These are phyloP conservation scores for Microdochium paspali DNA, from an alignment of 2,329 filamentous ascomycete species.

Conservation along the genomic window DNA sequence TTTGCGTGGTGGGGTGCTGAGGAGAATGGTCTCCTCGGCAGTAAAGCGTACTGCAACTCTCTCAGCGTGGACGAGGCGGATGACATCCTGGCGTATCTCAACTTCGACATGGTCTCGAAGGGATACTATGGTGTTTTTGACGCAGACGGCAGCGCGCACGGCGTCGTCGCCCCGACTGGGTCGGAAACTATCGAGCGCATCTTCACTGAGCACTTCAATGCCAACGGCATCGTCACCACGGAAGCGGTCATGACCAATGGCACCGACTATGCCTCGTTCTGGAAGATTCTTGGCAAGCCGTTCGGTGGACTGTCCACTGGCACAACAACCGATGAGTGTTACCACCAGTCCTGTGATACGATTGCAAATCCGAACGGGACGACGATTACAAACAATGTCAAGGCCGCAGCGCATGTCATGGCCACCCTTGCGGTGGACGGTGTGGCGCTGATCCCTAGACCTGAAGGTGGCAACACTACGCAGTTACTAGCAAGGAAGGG, in stretches of 20 bases:
- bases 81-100: slow-evolving; percentile 50
- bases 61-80: slow-evolving; percentile 30
- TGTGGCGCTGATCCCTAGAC: slow-evolving; percentile 20
- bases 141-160: slow-evolving; percentile 23
- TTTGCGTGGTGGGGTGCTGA: slow-evolving; percentile 43
- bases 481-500: slow-evolving; percentile 6
- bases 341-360: slow-evolving; percentile 23
- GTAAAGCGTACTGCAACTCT: slow-evolving; percentile 34
- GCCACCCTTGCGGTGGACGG: slow-evolving; percentile 19
- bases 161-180: slow-evolving; percentile 22
- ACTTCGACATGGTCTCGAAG: slow-evolving; percentile 54
- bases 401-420: slow-evolving; percentile 22
- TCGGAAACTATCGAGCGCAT: slow-evolving; percentile 22
- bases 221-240: slow-evolving; percentile 14
- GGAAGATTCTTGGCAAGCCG: slow-evolving; percentile 21
- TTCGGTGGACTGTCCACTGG: slow-evolving; percentile 25
- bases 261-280: slow-evolving; percentile 45
- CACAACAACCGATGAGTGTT: slow-evolving; percentile 36
- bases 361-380: slow-evolving; percentile 20
- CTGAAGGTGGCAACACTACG: slow-evolving; percentile 12
- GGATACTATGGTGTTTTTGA: slow-evolving; percentile 26
- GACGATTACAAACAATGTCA: slow-evolving; percentile 20
- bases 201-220: slow-evolving; percentile 18
- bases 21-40: slow-evolving; percentile 39
- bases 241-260: slow-evolving; percentile 24